Base-by-base conservation (phyloP, 2,329 filamentous ascomycete genomes). In the Talaromyces sp. region DNA sequence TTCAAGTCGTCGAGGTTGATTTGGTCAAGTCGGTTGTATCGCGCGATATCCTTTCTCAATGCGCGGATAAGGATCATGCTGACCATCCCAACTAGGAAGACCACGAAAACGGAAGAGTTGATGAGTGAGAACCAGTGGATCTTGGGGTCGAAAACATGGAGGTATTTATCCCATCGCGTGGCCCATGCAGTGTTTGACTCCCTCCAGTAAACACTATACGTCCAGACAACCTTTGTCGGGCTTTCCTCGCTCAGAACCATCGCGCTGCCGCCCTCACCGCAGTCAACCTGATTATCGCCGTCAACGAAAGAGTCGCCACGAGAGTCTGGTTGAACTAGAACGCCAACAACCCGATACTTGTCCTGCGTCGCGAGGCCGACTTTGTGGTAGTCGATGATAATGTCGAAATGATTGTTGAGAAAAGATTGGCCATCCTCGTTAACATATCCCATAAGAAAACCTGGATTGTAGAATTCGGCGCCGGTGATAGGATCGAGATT, bases 81-180 rank as follows among this genome's bases (percentile, higher is more conserved):
- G 66, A 99, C 95, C 70, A 95, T 96, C 52, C 92, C 86, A 39
- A 93, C 88, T 44, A 98, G 82, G 77, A 98, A 95, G 56, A 96
- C 84, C 58, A 99, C 93, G 66, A 99, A 96, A 50, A 98, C 88
- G 57, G 95, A 91, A 39, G 93, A 97, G 77, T 96, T 96, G 78
- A 98, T 90, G 57, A 99, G 86, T 64, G 93, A 97, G 81, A 98
- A 96, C 95, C 95, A 99, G 77, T 99, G 95, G 70, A 99, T 98
- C 81, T 95, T 96, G 59, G 95, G 93, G 75, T 98, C 93, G 73
- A 93, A 96, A 33, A 99, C 93, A 72, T 98, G 93, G 39, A 99
- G 84, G 74, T 98, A 98, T 78, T 96, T 98, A 82, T 99, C 95
- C 95, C 95, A 99, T 67, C 95, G 86, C 12, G 95, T 99, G 31